Evolutionary conservation across 139 green algal genomes (phyloP), one percentile per base, ranked within the genome.

Genomic region (Micractinium sp.): DNA sequence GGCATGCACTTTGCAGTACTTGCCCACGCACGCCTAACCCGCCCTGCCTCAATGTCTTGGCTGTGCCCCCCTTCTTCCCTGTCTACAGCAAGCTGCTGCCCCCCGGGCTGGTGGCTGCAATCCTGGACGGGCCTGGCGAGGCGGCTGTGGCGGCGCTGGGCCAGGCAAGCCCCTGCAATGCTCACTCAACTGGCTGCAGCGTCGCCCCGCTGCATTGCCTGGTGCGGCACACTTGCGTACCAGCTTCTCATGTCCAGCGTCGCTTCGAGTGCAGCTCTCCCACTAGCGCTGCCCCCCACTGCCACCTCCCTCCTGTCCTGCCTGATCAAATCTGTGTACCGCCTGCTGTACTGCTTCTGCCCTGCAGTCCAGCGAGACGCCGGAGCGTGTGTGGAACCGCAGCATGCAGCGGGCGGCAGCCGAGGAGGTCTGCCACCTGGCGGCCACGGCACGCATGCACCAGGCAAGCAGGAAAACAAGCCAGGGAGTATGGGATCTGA

Each of bases 381-480:
- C 97, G 0, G 97, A 98, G 92, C 93, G 93, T n/a, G 88, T 99
- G 82, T 99, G 97, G 97, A 94, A 93, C 66, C 36, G 23, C 4
- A 61, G 81, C 81, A 97, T 98, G 96, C 90, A 89, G 0, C 41
- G 29, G 12, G 88, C 86, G 3, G 91, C 94, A 0, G 94, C 91
- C 0, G 90, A 93, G 20, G 94, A 97, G 91, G n/a, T 95, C 1
- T 86, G 87, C 0, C 29, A 89, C 76, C 84, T 98, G 29, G 93
- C 94, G 9, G 80, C 85, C 20, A 74, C 90, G 1, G 92, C 93
- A 18, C 74, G 92, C 35, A 27, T 35, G 20, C 47, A 82, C 41
- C 95, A 97, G 92, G 89, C 90, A 25, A 27, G n/a, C 36, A 39
- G 73, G 73, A 9, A n/a, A n/a, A 9, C 63, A 12, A 25, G 63